Evolutionary conservation across 306 rosid genomes (phyloP).

Genomic region (Castanea mollissima): DNA sequence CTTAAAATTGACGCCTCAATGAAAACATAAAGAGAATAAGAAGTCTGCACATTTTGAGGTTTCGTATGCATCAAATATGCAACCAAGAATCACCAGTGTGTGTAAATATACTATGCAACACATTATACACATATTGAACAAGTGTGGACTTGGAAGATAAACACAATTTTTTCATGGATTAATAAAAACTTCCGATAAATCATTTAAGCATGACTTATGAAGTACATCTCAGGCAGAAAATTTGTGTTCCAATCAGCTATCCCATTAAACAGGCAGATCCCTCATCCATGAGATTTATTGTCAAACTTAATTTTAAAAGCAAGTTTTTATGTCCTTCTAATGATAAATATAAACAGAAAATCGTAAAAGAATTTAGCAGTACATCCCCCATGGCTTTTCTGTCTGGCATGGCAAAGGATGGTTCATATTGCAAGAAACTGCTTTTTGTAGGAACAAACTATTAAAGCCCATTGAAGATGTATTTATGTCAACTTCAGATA

Average conservation of each 20-base stretch:
- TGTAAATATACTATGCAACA: neutral
- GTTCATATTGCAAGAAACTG: slow-evolving; percentile 18
- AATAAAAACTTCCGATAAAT: too few relatives aligned
- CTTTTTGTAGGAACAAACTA: slow-evolving; percentile 11
- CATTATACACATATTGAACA: neutral
- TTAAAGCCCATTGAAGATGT: slow-evolving; percentile 3
- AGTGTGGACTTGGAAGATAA: neutral
- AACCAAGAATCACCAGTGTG: too few relatives aligned
- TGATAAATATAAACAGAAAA: neutral
- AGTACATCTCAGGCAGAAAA: too few relatives aligned
- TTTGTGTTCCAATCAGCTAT: too few relatives aligned
- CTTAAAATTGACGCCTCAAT: slow-evolving; percentile 3
- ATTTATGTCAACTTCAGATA: neutral
- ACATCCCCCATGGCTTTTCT: slow-evolving; percentile 7
- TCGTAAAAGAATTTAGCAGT: neutral
- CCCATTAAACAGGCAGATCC: too few relatives aligned
- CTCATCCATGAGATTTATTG: neutral
- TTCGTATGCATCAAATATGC: neutral
- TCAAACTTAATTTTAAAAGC: neutral
- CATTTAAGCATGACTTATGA: too few relatives aligned
- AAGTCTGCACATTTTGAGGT: neutral
- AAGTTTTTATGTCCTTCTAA: neutral
- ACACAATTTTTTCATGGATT: too few relatives aligned
- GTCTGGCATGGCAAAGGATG: slow-evolving; percentile 6
- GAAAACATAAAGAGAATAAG: neutral